Conservation (phyloP, 108 stramenopile species). For the Parmales sp. region DNA sequence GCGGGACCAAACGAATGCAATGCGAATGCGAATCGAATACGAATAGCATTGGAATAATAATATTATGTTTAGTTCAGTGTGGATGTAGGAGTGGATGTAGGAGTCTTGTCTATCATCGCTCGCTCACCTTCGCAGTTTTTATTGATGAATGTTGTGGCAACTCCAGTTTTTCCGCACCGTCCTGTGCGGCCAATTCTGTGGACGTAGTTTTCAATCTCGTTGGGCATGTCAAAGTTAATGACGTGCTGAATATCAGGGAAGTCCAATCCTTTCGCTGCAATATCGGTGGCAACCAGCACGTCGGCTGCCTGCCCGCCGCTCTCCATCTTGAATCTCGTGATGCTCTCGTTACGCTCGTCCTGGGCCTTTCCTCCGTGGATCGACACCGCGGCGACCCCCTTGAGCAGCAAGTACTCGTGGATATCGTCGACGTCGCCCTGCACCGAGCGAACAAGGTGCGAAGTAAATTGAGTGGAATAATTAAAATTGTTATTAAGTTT, state of each 20-base stretch:
- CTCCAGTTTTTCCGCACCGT: conserved; percentile 96
- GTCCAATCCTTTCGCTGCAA: conserved; percentile 98
- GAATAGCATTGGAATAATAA: too few relatives aligned
- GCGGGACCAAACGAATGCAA: too few relatives aligned
- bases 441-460: too few relatives aligned
- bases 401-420: conserved; percentile 93
- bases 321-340: conserved; percentile 74
- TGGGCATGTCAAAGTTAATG: conserved; percentile 99
- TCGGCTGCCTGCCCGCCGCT: conserved; percentile 63
- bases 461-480: too few relatives aligned
- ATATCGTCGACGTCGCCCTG: conserved; percentile 97
- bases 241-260: conserved; percentile 97
- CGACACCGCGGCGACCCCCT: conserved; percentile 92
- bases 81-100: too few relatives aligned
- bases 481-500: too few relatives aligned
- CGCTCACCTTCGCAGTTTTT: conserved; percentile 77
- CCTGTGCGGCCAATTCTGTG: conserved; percentile 97
- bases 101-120: too few relatives aligned
- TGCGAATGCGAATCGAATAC: too few relatives aligned
- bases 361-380: conserved; percentile 99
- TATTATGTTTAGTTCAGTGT: too few relatives aligned
- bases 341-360: conserved; percentile 93
- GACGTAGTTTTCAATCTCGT: conserved; percentile 82
- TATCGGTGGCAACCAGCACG: conserved; percentile 94
- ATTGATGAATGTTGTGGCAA: conserved; percentile 99